Evolutionary conservation across 1,284 basidiomycete species (phyloP).

Genomic region (Ganoderma multipileum): DNA sequence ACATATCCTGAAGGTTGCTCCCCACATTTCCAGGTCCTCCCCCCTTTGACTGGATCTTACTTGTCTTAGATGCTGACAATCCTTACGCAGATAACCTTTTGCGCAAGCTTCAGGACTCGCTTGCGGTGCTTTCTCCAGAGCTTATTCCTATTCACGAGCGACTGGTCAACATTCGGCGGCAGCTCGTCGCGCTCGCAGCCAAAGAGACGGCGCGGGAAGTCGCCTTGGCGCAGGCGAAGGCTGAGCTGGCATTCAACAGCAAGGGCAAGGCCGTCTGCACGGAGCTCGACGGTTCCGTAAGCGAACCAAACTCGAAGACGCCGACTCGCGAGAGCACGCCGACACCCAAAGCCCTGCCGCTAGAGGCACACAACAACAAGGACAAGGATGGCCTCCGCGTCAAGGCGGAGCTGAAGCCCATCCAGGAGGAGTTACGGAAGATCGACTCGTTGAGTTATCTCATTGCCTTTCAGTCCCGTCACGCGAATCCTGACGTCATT

Average conservation of each 20-base stretch:
- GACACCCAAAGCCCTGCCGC: conserved; percentile 48
- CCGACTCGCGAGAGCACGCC: conserved; percentile 41
- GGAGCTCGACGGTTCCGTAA: conserved; percentile 24
- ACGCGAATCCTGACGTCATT: neutral
- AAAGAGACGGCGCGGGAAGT: conserved; percentile 52
- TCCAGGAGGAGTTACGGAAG: conserved; percentile 93
- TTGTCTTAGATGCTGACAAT: conserved; percentile 18
- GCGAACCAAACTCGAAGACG: conserved; percentile 36
- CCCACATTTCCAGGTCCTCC: conserved; percentile 28
- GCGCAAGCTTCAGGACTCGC: conserved; percentile 78
- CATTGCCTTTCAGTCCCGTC: conserved; percentile 35
- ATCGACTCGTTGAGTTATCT: conserved; percentile 88
- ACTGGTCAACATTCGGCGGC: conserved; percentile 87
- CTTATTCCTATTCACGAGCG: conserved; percentile 91
- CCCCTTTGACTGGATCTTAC: conserved; percentile 10
- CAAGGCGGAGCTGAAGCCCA: conserved; percentile 88
- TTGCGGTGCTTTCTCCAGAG: conserved; percentile 86
- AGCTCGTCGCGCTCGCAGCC: conserved; percentile 89
- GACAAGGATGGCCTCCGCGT: conserved; percentile 79
- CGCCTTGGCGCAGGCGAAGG: conserved; percentile 25
- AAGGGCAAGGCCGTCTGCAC: conserved; percentile 20
- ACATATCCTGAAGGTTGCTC: conserved; percentile 21
- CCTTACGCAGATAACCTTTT: conserved; percentile 73
- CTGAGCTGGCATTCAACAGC: conserved; percentile 14
- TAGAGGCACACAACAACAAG: conserved; percentile 53